Evolutionary conservation across 2,329 filamentous ascomycete species (phyloP), one percentile per base, ranked within the genome.

Genomic region (Beauveria bassiana): DNA sequence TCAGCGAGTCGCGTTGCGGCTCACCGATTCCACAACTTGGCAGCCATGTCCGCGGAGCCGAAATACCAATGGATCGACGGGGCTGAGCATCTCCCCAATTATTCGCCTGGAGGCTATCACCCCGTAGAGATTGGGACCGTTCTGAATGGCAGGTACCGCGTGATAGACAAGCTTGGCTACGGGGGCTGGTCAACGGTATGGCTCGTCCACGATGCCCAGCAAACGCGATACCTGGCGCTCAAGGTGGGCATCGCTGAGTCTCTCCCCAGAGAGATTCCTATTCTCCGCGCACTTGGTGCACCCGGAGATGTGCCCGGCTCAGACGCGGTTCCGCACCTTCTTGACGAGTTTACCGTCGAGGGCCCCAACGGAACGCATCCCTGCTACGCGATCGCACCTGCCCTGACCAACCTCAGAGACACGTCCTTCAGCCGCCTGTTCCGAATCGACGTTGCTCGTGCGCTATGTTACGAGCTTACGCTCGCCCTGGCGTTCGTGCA

Each of bases 91-190:
- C 34, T 57, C 8, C 53, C 43, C 7, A 26, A 22, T 1, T 62
- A 62, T 26, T 10, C 2, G 6, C 38, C 45, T 4, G 63, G 63
- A 3, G 56, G 56, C 12, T 65, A 59, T 28, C 61, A 64, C 51
- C 64, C 63, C 1, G 20, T 64, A 2, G 2, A 31, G 3, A 31
- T 65, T 24, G 63, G 63, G 6, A 49, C 63, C 5, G 24, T 40
- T 1, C 42, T 63, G 0, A 6, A 63, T 14, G 16, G 50, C 34
- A 56, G 63, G 40, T 67, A 65, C 42, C n/a, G 47, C 20, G 46
- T 65, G 1, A 38, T 66, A n/a, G 55, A 63, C 40, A 67, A 65
- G 52, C 24, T 66, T 1, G 64, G 65, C 24, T 52, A 55, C 14
- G 64, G 65, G 18, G 49, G 43, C 2, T 64, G 47, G 46, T 64